Conservation (phyloP, 2,329 filamentous ascomycete genomes). For the Talaromyces sp. region DNA sequence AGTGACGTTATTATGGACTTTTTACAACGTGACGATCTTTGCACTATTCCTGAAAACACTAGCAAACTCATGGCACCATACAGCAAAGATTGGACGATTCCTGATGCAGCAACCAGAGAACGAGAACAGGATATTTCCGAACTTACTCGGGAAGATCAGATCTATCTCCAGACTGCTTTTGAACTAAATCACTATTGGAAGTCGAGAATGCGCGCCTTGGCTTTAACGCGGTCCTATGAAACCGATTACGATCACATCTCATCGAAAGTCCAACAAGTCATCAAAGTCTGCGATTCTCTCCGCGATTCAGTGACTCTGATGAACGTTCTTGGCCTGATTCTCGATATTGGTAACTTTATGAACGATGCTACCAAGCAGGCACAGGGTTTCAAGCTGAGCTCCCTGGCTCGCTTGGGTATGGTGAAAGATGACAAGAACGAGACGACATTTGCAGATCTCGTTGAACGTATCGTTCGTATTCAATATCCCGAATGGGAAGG, state of each 20-base stretch:
- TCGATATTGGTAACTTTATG: slow-evolving; percentile 99
- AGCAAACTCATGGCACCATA: slow-evolving; percentile 91
- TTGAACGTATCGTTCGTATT: slow-evolving; percentile 92
- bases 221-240: slow-evolving; percentile 78
- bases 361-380: slow-evolving; percentile 99
- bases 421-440: slow-evolving; percentile 99
- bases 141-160: slow-evolving; percentile 89
- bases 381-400: slow-evolving; percentile 94
- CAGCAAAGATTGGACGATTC: slow-evolving; percentile 91
- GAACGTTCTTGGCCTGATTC: slow-evolving; percentile 90
- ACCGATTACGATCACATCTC: slow-evolving; percentile 88
- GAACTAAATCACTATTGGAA: slow-evolving; percentile 99
- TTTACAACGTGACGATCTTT: slow-evolving; percentile 84
- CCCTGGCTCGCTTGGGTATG: slow-evolving; percentile 87
- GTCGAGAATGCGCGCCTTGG: slow-evolving; percentile 86
- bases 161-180: slow-evolving; percentile 87
- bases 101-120: slow-evolving; percentile 68
- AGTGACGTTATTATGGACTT: slow-evolving; percentile 96
- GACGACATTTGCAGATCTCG: slow-evolving; percentile 88
- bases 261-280: slow-evolving; percentile 77
- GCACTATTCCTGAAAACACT: slow-evolving; percentile 85
- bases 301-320: slow-evolving; percentile 89
- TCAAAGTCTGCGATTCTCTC: slow-evolving; percentile 79
- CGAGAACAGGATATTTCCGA: slow-evolving; percentile 83
- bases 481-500: slow-evolving; percentile 95